Evolutionary conservation across 2,329 filamentous ascomycete species (phyloP).

Genomic region (Pseudodiploospora longispora): DNA sequence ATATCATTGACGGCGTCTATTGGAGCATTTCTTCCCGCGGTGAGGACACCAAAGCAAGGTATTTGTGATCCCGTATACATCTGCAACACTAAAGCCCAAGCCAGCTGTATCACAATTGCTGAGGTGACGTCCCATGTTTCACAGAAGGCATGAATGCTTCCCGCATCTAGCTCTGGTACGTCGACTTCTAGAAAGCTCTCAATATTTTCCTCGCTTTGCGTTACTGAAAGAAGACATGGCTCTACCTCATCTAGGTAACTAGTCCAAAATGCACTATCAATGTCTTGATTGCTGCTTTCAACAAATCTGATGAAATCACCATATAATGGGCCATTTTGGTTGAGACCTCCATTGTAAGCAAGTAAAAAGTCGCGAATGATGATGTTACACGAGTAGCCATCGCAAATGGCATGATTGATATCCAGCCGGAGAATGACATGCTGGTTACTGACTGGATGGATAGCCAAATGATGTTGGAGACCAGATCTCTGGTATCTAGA

Average conservation of each 20-base stretch:
- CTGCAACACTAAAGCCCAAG: neutral
- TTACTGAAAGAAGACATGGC: neutral
- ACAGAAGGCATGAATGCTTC: neutral
- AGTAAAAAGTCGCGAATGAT: neutral
- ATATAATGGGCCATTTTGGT: neutral
- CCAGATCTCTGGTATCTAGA: neutral
- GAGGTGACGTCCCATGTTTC: neutral
- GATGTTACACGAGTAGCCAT: neutral
- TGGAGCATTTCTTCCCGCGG: neutral
- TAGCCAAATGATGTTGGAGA: neutral
- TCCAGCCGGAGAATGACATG: neutral
- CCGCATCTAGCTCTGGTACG: neutral
- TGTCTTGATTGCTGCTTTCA: neutral
- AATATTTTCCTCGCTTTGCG: neutral
- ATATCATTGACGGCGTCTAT: neutral
- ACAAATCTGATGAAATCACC: neutral
- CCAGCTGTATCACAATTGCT: neutral
- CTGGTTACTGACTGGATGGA: neutral
- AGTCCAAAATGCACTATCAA: neutral
- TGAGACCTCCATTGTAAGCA: neutral
- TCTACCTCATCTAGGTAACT: neutral
- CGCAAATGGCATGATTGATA: neutral
- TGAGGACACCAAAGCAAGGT: neutral
- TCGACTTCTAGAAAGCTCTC: neutral
- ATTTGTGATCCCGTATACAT: neutral